Conservation (phyloP, 1,139 yeast species). For the Spathaspora sp. region DNA sequence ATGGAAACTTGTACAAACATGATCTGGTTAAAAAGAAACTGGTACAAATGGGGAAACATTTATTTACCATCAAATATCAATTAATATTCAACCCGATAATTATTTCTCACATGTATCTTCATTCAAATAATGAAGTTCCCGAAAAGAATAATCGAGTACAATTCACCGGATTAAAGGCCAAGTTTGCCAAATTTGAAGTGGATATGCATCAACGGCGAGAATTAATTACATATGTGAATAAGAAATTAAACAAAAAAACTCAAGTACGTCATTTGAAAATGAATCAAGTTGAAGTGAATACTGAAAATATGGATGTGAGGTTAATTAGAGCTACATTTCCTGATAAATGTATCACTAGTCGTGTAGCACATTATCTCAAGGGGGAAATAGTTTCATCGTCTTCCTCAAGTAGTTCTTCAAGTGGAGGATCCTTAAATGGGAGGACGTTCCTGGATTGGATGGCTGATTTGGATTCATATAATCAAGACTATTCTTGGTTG, state of each 20-base stretch:
- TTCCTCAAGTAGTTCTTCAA: constrained; percentile 14
- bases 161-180: constrained; percentile 79
- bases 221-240: constrained; percentile 56
- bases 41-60: constrained; percentile 71
- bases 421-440: constrained; percentile 9
- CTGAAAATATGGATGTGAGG: constrained; percentile 70
- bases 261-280: constrained; percentile 61
- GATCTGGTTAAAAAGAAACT: constrained; percentile 31
- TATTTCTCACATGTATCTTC: constrained; percentile 69
- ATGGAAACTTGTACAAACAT: constrained; percentile 60
- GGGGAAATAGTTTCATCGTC: constrained; percentile 13
- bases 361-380: constrained; percentile 46
- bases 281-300: constrained; percentile 75
- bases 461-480: constrained; percentile 35
- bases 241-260: constrained; percentile 56
- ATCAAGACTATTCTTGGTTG: constrained; percentile 64
- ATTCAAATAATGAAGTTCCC: constrained; percentile 33
- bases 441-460: constrained; percentile 19
- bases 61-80: constrained; percentile 79
- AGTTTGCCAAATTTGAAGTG: constrained; percentile 60
- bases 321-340: constrained; percentile 66
- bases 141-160: constrained; percentile 50
- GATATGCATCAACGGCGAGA: constrained; percentile 87
- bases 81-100: constrained; percentile 72
- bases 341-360: constrained; percentile 51